Evolutionary conservation across 805 yeast species (phyloP).

Genomic region (Teunomyces gatunensis): DNA sequence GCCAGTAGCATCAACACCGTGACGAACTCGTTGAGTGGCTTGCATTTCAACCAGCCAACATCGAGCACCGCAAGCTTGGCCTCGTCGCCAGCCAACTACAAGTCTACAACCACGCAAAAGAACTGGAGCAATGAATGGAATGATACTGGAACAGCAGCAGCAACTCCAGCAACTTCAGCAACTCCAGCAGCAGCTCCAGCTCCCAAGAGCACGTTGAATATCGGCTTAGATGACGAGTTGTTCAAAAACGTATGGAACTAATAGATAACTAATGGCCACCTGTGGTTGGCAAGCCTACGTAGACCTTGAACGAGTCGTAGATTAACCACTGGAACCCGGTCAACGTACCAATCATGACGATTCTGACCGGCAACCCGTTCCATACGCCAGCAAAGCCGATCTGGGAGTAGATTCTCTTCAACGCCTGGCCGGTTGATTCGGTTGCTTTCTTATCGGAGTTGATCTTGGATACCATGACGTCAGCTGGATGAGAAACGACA

Average conservation of each 20-base stretch:
- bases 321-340: constrained; percentile 97
- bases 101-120: constrained; percentile 5
- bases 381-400: constrained; percentile 91
- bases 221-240: constrained; percentile 55
- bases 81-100: neutral
- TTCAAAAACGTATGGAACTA: constrained; percentile 69
- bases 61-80: neutral
- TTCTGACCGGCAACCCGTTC: constrained; percentile 94
- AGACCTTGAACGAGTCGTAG: constrained; percentile 94
- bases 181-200: constrained; percentile 7
- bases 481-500: constrained; percentile 96
- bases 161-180: constrained; percentile 7
- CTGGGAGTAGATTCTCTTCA: constrained; percentile 68
- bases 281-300: constrained; percentile 91
- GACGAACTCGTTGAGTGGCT: constrained; percentile 20
- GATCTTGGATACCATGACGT: constrained; percentile 93
- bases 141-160: constrained; percentile 15
- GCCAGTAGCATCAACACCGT: constrained; percentile 11
- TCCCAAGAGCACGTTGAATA: constrained; percentile 6
- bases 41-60: constrained; percentile 11
- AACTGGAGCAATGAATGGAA: constrained; percentile 37
- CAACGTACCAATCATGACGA: constrained; percentile 94
- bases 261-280: constrained; percentile 47
- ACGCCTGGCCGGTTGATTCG: constrained; percentile 67
- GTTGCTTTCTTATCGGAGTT: constrained; percentile 65